Conservation (phyloP, 352 stramenopile genomes). For the Phytophthora cactorum region DNA sequence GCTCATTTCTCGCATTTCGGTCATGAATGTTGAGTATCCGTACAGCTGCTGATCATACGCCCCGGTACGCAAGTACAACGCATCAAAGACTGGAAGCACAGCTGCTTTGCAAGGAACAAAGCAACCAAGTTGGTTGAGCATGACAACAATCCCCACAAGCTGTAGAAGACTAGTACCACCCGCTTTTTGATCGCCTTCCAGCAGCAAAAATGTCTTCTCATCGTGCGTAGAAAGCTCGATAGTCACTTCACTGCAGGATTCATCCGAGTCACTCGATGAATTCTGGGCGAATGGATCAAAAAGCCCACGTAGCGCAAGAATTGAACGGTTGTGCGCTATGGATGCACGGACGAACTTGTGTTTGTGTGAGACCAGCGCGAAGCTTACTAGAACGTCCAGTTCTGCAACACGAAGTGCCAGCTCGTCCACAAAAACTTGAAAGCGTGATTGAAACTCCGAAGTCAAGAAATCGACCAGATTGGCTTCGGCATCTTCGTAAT, state of each 20-base stretch:
- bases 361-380: constrained; percentile 41
- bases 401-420: constrained; percentile 24
- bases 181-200: constrained; percentile 19
- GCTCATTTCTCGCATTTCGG: constrained; percentile 57
- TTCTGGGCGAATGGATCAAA: constrained; percentile 34
- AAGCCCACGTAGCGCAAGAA: constrained; percentile 13
- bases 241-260: not conserved
- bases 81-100: constrained; percentile 49
- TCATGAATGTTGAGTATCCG: constrained; percentile 60
- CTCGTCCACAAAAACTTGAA: constrained; percentile 13
- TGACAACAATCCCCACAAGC: constrained; percentile 35
- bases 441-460: constrained; percentile 15
- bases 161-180: constrained; percentile 15
- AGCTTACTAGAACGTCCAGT: constrained; percentile 48
- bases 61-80: constrained; percentile 48
- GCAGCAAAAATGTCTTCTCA: constrained; percentile 37
- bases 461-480: constrained; percentile 29
- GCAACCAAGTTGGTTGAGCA: constrained; percentile 67
- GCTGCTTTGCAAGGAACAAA: constrained; percentile 60
- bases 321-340: not conserved
- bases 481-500: constrained; percentile 27
- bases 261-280: not conserved
- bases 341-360: constrained; percentile 35
- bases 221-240: constrained; percentile 14
- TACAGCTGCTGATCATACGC: constrained; percentile 54